These are phyloP conservation scores for Phaeosphaeriaceae sp. DNA, from an alignment of 2,329 filamentous ascomycete genomes.

Conservation along the genomic window DNA sequence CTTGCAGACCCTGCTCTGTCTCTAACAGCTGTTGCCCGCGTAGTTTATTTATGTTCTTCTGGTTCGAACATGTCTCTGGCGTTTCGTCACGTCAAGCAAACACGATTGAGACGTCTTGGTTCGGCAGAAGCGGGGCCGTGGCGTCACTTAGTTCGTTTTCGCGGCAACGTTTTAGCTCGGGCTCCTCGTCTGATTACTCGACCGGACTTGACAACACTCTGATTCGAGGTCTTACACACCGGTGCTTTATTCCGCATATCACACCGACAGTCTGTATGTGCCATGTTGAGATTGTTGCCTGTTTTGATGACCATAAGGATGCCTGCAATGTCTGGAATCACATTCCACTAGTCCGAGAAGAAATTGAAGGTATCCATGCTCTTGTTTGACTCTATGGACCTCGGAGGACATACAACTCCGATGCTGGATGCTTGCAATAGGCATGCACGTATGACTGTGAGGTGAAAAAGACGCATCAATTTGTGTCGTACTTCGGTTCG, in stretches of 20 bases:
- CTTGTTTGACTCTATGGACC: background rate
- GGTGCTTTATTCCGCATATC: background rate
- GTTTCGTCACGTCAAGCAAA: background rate
- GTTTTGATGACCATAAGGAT: background rate
- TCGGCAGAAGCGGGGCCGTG: background rate
- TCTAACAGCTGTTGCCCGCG: slow-evolving; percentile 1
- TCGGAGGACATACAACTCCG: background rate
- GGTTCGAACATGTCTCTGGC: slow-evolving; percentile 2
- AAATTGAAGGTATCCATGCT: background rate
- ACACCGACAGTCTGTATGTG: background rate
- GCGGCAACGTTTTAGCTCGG: background rate
- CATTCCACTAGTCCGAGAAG: background rate
- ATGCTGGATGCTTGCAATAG: background rate
- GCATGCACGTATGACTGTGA: background rate
- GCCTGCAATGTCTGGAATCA: background rate
- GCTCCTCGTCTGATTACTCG: background rate
- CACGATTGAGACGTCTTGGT: background rate
- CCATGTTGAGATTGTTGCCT: background rate
- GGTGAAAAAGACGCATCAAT: background rate
- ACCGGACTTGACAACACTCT: background rate
- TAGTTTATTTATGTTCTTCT: background rate
- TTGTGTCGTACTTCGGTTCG: background rate
- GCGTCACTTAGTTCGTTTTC: background rate
- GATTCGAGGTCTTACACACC: background rate
- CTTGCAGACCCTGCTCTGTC: background rate